Conservation (phyloP, 495 filamentous ascomycete species). For the Aspergillus egyptiacus region DNA sequence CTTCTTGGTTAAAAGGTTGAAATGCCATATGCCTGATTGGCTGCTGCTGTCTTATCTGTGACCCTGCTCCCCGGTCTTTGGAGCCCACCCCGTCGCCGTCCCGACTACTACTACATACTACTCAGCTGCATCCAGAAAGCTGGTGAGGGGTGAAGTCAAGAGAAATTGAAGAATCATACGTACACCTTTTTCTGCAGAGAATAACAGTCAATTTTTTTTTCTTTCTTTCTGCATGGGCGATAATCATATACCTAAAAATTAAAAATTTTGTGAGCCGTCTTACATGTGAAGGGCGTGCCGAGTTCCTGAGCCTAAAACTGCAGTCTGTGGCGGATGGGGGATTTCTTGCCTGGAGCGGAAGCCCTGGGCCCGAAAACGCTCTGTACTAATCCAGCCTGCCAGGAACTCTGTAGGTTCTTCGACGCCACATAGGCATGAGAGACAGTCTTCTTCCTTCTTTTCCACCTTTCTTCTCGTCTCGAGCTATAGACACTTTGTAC, state of each 20-base stretch:
- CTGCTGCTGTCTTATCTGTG: constrained; percentile 29
- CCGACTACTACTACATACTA: too few species aligned
- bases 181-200: too few species aligned
- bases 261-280: not conserved
- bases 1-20: constrained; percentile 28
- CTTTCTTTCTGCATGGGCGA: too few species aligned
- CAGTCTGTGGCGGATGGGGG: constrained; percentile 3
- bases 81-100: not conserved
- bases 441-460: not conserved
- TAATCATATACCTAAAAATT: too few species aligned
- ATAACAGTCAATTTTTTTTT: too few species aligned
- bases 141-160: not conserved
- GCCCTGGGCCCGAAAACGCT: constrained; percentile 20
- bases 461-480: not conserved
- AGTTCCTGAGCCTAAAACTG: not conserved
- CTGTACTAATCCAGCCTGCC: too few species aligned
- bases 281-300: constrained; percentile 5
- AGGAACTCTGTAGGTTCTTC: too few species aligned
- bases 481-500: not conserved
- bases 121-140: not conserved
- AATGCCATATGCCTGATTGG: constrained; percentile 34
- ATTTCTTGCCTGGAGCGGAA: constrained; percentile 16
- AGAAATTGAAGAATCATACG: too few species aligned
- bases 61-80: constrained; percentile 12
- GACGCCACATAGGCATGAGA: not conserved